These are phyloP conservation scores for Tuber melanosporum DNA, from an alignment of 495 filamentous ascomycete species.

Conservation along the genomic window DNA sequence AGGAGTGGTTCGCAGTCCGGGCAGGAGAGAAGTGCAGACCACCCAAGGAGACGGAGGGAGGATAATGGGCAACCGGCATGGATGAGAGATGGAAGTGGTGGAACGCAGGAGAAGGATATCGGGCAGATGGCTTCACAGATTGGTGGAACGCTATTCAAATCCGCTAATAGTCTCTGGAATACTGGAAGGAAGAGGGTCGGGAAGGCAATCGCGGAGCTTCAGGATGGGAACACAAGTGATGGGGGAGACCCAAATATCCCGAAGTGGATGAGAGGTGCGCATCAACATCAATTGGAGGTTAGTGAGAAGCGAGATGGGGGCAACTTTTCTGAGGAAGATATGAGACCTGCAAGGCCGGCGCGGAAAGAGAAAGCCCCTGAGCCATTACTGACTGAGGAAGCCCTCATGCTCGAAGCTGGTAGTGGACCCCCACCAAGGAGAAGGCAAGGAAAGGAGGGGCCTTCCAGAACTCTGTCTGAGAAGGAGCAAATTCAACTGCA, in stretches of 20 bases:
- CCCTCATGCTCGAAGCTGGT: slow-evolving; percentile 73
- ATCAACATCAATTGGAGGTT: slow-evolving; percentile 31
- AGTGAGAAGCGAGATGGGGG: slow-evolving; percentile 14
- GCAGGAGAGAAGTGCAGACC: slow-evolving; percentile 39
- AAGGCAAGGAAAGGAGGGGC: slow-evolving; percentile 23
- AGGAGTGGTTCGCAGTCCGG: slow-evolving; percentile 42
- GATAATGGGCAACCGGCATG: slow-evolving; percentile 45
- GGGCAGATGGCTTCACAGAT: slow-evolving; percentile 73
- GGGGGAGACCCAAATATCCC: slow-evolving; percentile 71
- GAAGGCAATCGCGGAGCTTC: slow-evolving; percentile 85
- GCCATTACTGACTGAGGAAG: slow-evolving; percentile 70
- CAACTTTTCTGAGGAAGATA: slow-evolving; percentile 27
- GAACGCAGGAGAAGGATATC: slow-evolving; percentile 67
- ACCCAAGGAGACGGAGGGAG: slow-evolving; percentile 42
- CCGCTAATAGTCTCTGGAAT: slow-evolving; percentile 93
- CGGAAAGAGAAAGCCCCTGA: slow-evolving; percentile 21
- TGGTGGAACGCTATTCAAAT: slow-evolving; percentile 78
- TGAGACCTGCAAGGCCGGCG: slow-evolving; percentile 14
- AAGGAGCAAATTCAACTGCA: slow-evolving; percentile 42
- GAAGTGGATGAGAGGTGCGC: slow-evolving; percentile 82
- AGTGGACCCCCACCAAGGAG: slow-evolving; percentile 48
- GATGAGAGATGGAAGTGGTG: slow-evolving; percentile 48
- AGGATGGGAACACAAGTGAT: slow-evolving; percentile 53
- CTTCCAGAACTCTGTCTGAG: slow-evolving; percentile 20
- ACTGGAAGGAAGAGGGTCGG: slow-evolving; percentile 89